A percentile compares a stretch with the other conserved stretches of the same genome.
These are phyloP conservation scores for Cercospora janseana DNA, from an alignment of 2,329 filamentous ascomycete genomes.

Conservation along the genomic window DNA sequence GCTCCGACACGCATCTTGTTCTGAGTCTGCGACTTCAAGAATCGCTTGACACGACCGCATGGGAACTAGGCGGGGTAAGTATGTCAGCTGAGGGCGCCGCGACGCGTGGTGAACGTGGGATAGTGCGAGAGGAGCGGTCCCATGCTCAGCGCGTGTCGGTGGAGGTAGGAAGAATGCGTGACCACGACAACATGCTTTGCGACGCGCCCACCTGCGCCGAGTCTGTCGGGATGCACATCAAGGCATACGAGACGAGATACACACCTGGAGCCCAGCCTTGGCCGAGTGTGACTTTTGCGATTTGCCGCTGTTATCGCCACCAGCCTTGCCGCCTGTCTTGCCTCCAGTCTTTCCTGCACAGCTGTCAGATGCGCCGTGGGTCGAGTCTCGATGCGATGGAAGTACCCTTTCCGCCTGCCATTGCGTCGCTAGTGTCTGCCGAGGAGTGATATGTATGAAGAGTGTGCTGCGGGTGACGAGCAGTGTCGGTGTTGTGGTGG, in stretches of 20 bases:
- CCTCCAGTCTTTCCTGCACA: slow-evolving; percentile 63
- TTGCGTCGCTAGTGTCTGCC: slow-evolving; percentile 36
- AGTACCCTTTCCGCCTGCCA: slow-evolving; percentile 93
- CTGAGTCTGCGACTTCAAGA: slow-evolving; percentile 98
- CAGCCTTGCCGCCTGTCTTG: slow-evolving; percentile 81
- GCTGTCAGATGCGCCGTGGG: slow-evolving; percentile 33
- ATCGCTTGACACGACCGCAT: slow-evolving; percentile 99
- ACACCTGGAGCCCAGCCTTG: slow-evolving; percentile 91
- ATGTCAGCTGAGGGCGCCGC: slow-evolving; percentile 29
- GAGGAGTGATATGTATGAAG: slow-evolving; percentile 2
- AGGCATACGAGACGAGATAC: slow-evolving; percentile 36
- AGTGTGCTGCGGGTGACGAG: slow-evolving; percentile 12
- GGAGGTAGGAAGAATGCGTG: slow-evolving; percentile 10
- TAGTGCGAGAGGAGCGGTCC: neutral
- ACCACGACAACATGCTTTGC: slow-evolving; percentile 28
- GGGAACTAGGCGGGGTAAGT: slow-evolving; percentile 68
- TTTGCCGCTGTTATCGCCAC: slow-evolving; percentile 71
- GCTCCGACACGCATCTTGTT: slow-evolving; percentile 99
- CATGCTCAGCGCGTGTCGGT: slow-evolving; percentile 6
- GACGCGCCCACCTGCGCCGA: slow-evolving; percentile 28
- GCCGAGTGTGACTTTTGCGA: slow-evolving; percentile 91
- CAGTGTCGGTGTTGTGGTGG: slow-evolving; percentile 7
- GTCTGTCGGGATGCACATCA: slow-evolving; percentile 16
- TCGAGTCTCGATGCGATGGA: slow-evolving; percentile 38
- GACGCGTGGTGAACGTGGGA: slow-evolving; percentile 9